Evolutionary conservation across 108 stramenopile species (phyloP).

Genomic region (Pseudonitzschia multistriata): DNA sequence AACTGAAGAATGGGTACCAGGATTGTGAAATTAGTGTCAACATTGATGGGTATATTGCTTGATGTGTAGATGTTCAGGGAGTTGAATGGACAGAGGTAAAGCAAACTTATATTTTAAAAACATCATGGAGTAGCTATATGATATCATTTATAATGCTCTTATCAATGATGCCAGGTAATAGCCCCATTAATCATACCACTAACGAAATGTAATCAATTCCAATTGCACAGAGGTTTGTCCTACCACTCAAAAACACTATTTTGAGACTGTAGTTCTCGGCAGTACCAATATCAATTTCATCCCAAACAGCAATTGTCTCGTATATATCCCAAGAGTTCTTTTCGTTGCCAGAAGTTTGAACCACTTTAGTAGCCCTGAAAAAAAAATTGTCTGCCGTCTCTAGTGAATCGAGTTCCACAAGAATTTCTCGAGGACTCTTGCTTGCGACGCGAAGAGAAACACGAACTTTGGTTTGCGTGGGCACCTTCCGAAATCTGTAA

Average conservation of each 20-base stretch:
- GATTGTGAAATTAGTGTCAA: no score
- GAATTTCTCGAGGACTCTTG: neutral
- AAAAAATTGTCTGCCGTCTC: neutral
- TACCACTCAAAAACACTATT: slow-evolving; percentile 3
- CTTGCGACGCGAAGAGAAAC: slow-evolving; percentile 15
- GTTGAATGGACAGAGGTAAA: no score
- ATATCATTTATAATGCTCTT: no score
- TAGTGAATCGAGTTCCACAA: neutral
- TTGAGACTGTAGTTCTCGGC: neutral
- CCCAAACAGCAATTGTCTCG: slow-evolving; percentile 12
- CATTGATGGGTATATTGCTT: no score
- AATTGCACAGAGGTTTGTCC: slow-evolving; percentile 2
- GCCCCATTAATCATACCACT: no score
- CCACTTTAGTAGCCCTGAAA: neutral
- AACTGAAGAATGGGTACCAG: no score
- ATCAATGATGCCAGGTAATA: no score
- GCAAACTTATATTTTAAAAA: no score
- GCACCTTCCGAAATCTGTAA: neutral
- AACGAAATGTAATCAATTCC: slow-evolving; percentile 5
- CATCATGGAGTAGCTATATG: no score
- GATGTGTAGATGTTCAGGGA: no score
- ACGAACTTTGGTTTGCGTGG: neutral
- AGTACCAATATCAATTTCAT: slow-evolving; percentile 5
- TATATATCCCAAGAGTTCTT: neutral
- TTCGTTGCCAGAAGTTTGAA: neutral